phyloP scores from a whole-genome alignment of 2,329 filamentous ascomycete species.

The Nothopassalora personata region DNA sequence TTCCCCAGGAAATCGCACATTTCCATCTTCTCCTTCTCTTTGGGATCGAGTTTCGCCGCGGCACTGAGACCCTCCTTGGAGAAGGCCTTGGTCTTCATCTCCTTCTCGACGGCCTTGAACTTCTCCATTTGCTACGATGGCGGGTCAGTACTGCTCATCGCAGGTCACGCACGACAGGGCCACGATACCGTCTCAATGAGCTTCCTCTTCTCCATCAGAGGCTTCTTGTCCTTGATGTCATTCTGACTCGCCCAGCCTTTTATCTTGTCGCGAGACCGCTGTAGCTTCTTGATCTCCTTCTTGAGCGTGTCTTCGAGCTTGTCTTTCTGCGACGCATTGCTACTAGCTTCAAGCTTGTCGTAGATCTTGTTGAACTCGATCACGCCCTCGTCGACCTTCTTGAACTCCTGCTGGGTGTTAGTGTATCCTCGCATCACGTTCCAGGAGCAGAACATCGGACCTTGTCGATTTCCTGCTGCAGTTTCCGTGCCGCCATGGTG shows the following conservation, averaged over 20 bases:
- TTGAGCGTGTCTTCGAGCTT: slow-evolving; percentile 98
- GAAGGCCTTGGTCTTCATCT: slow-evolving; percentile 99
- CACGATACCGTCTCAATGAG: slow-evolving; percentile 87
- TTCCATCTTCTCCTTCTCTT: slow-evolving; percentile 90
- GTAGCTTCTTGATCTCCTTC: slow-evolving; percentile 99
- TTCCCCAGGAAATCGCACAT: slow-evolving; percentile 76
- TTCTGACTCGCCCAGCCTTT: slow-evolving; percentile 98
- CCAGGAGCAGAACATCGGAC: slow-evolving; percentile 41
- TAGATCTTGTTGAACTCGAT: slow-evolving; percentile 90
- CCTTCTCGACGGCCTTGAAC: slow-evolving; percentile 99
- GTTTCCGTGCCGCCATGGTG: slow-evolving; percentile 60
- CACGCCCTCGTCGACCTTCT: slow-evolving; percentile 92
- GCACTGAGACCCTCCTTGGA: slow-evolving; percentile 95
- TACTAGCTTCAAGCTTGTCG: slow-evolving; percentile 92
- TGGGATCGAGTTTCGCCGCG: slow-evolving; percentile 90
- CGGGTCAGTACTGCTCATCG: slow-evolving; percentile 17
- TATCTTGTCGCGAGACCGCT: slow-evolving; percentile 94
- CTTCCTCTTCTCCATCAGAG: slow-evolving; percentile 86
- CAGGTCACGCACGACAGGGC: background rate
- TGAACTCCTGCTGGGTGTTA: slow-evolving; percentile 56
- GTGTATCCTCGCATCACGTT: slow-evolving; percentile 4
- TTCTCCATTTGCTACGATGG: slow-evolving; percentile 84
- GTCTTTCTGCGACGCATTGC: slow-evolving; percentile 92
- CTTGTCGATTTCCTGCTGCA: slow-evolving; percentile 97
- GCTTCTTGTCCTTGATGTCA: slow-evolving; percentile 99